These are phyloP conservation scores for Aspergillus cavernicola DNA, from an alignment of 495 filamentous ascomycete genomes.

Conservation along the genomic window DNA sequence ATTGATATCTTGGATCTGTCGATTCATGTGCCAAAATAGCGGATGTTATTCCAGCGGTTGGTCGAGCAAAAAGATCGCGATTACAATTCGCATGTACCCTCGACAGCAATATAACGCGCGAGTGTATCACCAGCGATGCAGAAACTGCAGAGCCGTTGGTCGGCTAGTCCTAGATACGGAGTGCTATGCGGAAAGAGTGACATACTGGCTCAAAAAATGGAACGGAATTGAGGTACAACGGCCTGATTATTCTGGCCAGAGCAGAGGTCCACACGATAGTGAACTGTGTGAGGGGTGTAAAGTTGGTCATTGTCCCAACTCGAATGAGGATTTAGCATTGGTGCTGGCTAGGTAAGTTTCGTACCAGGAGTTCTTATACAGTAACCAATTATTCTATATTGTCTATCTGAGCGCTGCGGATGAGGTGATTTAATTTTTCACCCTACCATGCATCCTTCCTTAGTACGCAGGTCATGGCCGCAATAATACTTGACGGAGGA, in stretches of 20 bases:
- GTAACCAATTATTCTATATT: constrained; percentile 8
- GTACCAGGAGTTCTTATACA: constrained; percentile 4
- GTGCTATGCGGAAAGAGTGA: constrained; percentile 2
- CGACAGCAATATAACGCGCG: background rate
- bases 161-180: background rate
- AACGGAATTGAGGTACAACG: constrained; percentile 30
- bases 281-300: constrained; percentile 49
- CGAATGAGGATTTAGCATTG: constrained; percentile 6
- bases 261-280: constrained; percentile 37
- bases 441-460: background rate
- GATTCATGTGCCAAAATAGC: background rate
- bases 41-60: background rate
- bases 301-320: constrained; percentile 36
- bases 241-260: constrained; percentile 21
- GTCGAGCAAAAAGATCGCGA: background rate
- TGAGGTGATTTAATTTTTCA: background rate
- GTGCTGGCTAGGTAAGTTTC: constrained; percentile 6
- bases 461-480: background rate
- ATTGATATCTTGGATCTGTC: too few relatives aligned
- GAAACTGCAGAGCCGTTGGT: background rate
- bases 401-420: constrained; percentile 1
- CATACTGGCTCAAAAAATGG: constrained; percentile 42
- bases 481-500: background rate
- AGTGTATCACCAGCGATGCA: constrained; percentile 4
- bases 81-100: constrained; percentile 3